Evolutionary conservation across 2,329 filamentous ascomycete species (phyloP).

Genomic region (Penicillium occitanis): DNA sequence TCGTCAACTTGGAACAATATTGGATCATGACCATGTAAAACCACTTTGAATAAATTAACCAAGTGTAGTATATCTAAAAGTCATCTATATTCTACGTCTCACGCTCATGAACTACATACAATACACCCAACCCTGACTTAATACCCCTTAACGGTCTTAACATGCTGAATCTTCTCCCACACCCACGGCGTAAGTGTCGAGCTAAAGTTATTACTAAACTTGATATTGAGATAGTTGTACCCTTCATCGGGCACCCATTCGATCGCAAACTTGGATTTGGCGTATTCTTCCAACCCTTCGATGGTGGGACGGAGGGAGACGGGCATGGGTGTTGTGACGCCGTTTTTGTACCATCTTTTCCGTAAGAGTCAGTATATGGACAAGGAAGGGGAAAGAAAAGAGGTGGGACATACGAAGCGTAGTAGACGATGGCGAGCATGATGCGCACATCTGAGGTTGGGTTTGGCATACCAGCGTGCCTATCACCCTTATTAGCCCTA

Average conservation of each 20-base stretch:
- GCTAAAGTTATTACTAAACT: constrained; percentile 16
- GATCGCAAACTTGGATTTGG: neutral
- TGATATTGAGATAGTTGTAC: neutral
- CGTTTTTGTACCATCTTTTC: neutral
- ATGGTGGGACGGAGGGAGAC: neutral
- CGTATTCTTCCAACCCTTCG: neutral
- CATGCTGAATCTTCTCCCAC: constrained; percentile 11
- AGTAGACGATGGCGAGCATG: constrained; percentile 22
- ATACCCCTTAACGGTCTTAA: constrained; percentile 10
- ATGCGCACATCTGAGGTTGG: constrained; percentile 28
- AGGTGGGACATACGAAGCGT: neutral
- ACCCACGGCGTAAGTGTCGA: constrained; percentile 15
- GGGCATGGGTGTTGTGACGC: neutral
- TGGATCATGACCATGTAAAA: neutral
- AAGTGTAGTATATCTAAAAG: too few relatives aligned
- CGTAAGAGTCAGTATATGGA: neutral
- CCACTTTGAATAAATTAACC: too few relatives aligned
- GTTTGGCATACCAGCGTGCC: constrained; percentile 38
- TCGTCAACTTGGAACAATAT: neutral
- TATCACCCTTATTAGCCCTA: neutral
- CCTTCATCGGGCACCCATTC: neutral
- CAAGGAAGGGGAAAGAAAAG: too few relatives aligned
- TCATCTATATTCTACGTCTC: neutral
- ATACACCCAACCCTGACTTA: neutral
- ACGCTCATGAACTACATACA: neutral